A percentile compares a stretch with the other conserved stretches of the same genome.
These are phyloP conservation scores for Zymoseptoria crescenta DNA, from an alignment of 2,329 filamentous ascomycete genomes.

Conservation along the genomic window DNA sequence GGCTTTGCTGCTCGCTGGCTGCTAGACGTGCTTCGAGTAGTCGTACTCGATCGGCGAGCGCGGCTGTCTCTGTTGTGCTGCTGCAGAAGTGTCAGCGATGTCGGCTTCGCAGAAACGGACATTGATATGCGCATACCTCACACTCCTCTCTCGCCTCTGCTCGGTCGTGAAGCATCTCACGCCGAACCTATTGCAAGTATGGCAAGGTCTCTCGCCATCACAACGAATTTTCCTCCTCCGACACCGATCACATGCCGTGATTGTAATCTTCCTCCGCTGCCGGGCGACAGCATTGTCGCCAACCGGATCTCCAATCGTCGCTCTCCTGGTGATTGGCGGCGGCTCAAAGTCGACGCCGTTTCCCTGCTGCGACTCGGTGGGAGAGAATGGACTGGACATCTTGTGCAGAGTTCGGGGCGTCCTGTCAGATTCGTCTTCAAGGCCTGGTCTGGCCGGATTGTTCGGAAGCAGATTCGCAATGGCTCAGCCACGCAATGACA, in stretches of 20 bases:
- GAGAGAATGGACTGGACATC: not conserved
- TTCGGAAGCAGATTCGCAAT: not conserved
- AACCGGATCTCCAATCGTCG: conserved; percentile 13
- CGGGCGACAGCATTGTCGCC: conserved; percentile 9
- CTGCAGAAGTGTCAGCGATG: not conserved
- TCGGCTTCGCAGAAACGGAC: not conserved
- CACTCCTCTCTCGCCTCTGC: conserved; percentile 9
- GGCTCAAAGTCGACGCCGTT: not conserved
- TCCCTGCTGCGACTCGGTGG: not conserved
- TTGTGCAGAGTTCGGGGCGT: not conserved
- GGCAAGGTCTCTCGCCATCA: conserved; percentile 11
- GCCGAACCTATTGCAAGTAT: conserved; percentile 11
- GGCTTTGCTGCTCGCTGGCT: conserved; percentile 3
- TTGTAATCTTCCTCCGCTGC: conserved; percentile 8
- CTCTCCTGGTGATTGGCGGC: conserved; percentile 8
- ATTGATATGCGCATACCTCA: conserved; percentile 3
- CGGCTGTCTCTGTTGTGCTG: conserved; percentile 10
- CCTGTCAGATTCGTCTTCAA: not conserved
- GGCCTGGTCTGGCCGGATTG: not conserved
- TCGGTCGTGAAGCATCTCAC: conserved; percentile 12
- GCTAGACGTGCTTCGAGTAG: conserved; percentile 10
- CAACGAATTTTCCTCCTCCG: conserved; percentile 11
- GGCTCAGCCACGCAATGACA: not conserved
- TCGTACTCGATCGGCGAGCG: conserved; percentile 12
- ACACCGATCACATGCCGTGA: conserved; percentile 10